Evolutionary conservation across 441 rosid genomes (phyloP).

Genomic region (Croton setiger): DNA sequence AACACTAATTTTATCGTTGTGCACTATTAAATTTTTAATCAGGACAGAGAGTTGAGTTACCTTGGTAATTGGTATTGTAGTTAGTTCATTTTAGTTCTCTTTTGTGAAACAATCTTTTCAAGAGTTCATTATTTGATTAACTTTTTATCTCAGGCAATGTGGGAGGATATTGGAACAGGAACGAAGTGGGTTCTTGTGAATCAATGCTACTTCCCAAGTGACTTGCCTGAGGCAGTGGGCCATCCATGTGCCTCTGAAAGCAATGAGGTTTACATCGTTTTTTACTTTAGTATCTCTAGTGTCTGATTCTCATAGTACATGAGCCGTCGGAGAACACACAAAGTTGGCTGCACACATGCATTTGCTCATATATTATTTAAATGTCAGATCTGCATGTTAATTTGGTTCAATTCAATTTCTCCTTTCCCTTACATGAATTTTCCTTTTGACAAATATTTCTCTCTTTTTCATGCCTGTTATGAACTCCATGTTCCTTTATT

Average conservation of each 20-base stretch:
- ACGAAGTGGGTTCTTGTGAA: conserved; percentile 57
- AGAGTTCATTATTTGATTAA: conserved; percentile 8
- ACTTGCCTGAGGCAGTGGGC: conserved; percentile 62
- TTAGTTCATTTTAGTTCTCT: neutral
- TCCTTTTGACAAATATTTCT: neutral
- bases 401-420: conserved; percentile 7
- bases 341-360: neutral
- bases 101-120: neutral
- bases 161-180: conserved; percentile 59
- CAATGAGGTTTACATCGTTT: conserved; percentile 46
- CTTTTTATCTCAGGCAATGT: conserved; percentile 54
- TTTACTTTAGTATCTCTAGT: conserved; percentile 4
- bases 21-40: neutral
- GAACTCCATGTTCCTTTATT: conserved; percentile 17
- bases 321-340: neutral
- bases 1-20: neutral
- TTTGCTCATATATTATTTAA: neutral
- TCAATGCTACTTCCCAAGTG: conserved; percentile 58
- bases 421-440: conserved; percentile 9
- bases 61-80: neutral
- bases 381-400: neutral
- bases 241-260: conserved; percentile 55
- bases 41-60: neutral
- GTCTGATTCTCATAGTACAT: neutral
- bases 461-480: conserved; percentile 5